Conservation (phyloP, 1,284 basidiomycete genomes). For the Sporisorium reilianum region DNA sequence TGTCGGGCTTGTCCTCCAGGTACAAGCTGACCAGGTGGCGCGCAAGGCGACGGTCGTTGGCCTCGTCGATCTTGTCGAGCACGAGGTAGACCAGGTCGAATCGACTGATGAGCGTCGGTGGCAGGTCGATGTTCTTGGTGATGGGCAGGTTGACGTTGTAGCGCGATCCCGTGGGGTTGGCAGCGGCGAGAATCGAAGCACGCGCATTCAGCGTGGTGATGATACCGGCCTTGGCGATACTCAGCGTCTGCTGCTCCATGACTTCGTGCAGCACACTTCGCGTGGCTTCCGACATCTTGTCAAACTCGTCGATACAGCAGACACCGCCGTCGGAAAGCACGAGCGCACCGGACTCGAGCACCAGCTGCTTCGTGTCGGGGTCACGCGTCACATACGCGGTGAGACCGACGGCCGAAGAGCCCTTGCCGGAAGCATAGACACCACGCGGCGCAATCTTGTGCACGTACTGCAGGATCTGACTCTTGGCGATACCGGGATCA, state of each 20-base stretch:
- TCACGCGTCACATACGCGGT: constrained; percentile 99
- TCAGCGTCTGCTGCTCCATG: constrained; percentile 99
- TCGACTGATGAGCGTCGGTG: constrained; percentile 95
- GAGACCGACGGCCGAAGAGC: constrained; percentile 96
- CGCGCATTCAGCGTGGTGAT: constrained; percentile 98
- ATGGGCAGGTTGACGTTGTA: constrained; percentile 99
- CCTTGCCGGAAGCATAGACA: constrained; percentile 97
- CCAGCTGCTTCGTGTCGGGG: constrained; percentile 99
- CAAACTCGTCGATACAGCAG: constrained; percentile 99
- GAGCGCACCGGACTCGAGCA: constrained; percentile 96
- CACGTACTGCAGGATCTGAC: constrained; percentile 97
- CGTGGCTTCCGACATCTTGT: constrained; percentile 99
- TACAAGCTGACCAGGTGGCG: constrained; percentile 94
- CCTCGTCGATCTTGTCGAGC: constrained; percentile 88
- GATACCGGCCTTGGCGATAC: constrained; percentile 98
- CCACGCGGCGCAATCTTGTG: constrained; percentile 97
- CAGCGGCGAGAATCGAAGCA: constrained; percentile 96
- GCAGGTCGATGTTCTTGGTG: constrained; percentile 77
- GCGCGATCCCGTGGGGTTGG: constrained; percentile 98
- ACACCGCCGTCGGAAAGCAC: constrained; percentile 99
- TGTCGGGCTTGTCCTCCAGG: constrained; percentile 86
- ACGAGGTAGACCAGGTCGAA: constrained; percentile 99
- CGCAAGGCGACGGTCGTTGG: constrained; percentile 86
- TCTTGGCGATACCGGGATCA: constrained; percentile 99
- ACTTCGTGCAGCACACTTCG: constrained; percentile 99